Conservation (phyloP, 73 alveolate species). For the Tetrahymena elliotti region DNA sequence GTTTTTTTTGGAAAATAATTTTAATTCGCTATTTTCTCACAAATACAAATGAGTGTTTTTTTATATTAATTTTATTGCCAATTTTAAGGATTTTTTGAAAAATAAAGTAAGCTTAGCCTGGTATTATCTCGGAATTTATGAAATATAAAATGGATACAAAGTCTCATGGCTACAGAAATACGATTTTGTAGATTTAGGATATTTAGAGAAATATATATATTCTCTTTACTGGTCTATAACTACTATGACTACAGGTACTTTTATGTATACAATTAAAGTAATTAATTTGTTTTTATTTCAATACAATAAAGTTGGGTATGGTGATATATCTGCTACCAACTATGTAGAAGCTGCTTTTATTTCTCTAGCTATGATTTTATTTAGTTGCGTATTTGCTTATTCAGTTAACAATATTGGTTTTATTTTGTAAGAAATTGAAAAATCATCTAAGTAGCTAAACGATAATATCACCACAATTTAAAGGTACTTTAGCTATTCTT, state of each 20-base stretch:
- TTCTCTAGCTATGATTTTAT: constrained; percentile 63
- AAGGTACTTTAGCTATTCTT: neutral
- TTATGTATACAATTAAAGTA: too few relatives aligned
- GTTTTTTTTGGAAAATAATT: too few relatives aligned
- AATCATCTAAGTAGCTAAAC: neutral
- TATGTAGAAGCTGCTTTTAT: constrained; percentile 51
- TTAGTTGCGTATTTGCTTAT: constrained; percentile 35
- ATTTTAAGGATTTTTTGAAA: too few relatives aligned
- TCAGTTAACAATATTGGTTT: constrained; percentile 30
- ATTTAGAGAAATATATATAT: neutral
- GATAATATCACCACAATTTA: neutral
- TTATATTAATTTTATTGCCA: too few relatives aligned
- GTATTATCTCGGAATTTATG: neutral
- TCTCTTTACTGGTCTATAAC: neutral
- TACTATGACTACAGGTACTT: neutral
- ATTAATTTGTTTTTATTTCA: too few relatives aligned
- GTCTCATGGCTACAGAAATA: neutral
- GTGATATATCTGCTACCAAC: constrained; percentile 68
- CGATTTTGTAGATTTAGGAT: neutral
- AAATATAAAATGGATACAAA: neutral
- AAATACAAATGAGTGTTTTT: too few relatives aligned
- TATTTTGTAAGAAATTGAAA: constrained; percentile 11
- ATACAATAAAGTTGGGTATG: constrained; percentile 79
- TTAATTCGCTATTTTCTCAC: too few relatives aligned
- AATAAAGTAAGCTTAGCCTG: neutral